A percentile compares a stretch with the other conserved stretches of the same genome.
Evolutionary conservation across 345 rosid genomes (phyloP).

Genomic region (Mercurialis annua): DNA sequence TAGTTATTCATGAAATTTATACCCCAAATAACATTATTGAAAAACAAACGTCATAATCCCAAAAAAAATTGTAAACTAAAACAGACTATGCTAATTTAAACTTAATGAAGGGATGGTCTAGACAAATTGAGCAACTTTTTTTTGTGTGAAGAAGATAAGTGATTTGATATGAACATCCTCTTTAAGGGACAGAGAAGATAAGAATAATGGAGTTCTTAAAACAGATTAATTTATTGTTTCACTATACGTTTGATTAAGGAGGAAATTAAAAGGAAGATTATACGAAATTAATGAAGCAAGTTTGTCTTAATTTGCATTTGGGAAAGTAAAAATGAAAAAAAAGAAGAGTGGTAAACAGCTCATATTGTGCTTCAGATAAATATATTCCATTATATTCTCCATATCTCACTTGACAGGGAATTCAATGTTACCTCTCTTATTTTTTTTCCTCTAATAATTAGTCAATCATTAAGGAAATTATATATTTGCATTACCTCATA

Average conservation of each 20-base stretch:
- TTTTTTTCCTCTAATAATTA: no score
- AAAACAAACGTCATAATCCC: background rate
- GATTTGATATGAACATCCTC: slow-evolving; percentile 4
- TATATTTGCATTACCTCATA: no score
- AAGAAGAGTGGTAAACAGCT: slow-evolving; percentile 16
- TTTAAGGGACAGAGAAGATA: slow-evolving; percentile 12
- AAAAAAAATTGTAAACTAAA: no score
- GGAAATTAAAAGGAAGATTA: background rate
- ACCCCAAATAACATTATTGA: no score
- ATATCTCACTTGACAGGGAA: background rate
- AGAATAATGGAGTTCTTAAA: background rate
- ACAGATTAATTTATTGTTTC: slow-evolving; percentile 12
- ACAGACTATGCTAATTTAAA: background rate
- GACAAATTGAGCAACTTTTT: slow-evolving; percentile 8
- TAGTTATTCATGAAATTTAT: no score
- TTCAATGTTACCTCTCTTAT: background rate
- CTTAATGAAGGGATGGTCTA: background rate
- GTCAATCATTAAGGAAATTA: no score
- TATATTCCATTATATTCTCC: background rate
- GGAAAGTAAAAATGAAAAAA: background rate
- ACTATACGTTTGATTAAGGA: background rate
- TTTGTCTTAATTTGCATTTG: background rate
- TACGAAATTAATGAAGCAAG: background rate
- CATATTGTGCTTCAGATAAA: background rate
- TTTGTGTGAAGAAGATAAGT: background rate